Evolutionary conservation across 805 yeast species (phyloP), one percentile per base, ranked within the genome.

Genomic region (Kuraishia molischiana): DNA sequence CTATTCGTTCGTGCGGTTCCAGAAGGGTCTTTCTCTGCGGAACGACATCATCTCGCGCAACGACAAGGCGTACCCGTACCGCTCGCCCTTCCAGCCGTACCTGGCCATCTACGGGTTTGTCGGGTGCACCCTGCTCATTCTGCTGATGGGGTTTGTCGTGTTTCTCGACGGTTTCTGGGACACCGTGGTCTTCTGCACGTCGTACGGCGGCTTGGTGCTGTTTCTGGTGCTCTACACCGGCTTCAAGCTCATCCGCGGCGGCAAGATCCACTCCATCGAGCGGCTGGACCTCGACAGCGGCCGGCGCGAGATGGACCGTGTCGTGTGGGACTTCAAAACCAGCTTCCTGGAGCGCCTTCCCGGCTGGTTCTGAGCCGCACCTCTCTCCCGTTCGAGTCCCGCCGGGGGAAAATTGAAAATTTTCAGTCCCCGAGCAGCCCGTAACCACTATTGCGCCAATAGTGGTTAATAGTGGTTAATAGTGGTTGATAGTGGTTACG

Each of bases 21-120:
- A 70, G 54, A 72, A 67, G 43, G 89, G 84, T 0, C 56, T 81
- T 43, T 66, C 68, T 44, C 56, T 62, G 37, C 58, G 87, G 34
- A 79, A 80, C 1, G 86, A 80, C 50, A 76, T 79, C 38, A 72
- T 78, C 26, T 65, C 73, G 34, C 63, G 87, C 46, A 69, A 75
- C 45, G 83, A 76, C 51, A 66, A 70, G 19, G 60, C 77, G 1
- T 81, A 77, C 50, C 90, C 90, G 2, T 81, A 74, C 52, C 69
- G 71, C 47, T 74, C 85, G 3, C 82, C 83, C 0, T 62, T 77
- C 31, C 89, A 81, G 52, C 90, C 90, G 0, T 81, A 66, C 48
- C 57, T 73, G 30, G 85, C 89, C 0, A 66, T 72, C 36, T 61
- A 77, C 45, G 89, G 87, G 1, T 55, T 79, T 1, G 31, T 73